phyloP scores from a whole-genome alignment of 2,329 filamentous ascomycete genomes.

The Colletotrichum spaethianum region DNA sequence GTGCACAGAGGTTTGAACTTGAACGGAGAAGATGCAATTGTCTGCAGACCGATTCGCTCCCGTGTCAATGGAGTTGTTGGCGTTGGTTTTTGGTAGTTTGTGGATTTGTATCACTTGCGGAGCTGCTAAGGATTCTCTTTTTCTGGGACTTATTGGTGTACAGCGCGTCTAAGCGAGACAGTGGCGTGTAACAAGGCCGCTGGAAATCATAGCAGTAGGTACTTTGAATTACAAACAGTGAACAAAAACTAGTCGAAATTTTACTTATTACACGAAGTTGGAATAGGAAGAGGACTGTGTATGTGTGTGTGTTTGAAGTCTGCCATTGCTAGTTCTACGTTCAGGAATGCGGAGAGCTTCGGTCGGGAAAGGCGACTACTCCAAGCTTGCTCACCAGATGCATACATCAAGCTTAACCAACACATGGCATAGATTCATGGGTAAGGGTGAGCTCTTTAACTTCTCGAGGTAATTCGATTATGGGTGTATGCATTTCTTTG shows the following conservation, averaged over 20 bases:
- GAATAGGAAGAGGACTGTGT: not conserved
- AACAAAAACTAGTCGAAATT: too few relatives aligned
- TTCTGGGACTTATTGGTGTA: not conserved
- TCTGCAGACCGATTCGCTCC: not conserved
- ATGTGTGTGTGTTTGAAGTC: not conserved
- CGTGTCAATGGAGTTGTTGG: not conserved
- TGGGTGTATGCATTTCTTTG: not conserved
- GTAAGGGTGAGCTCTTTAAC: not conserved
- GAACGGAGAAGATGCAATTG: not conserved
- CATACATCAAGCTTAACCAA: too few relatives aligned
- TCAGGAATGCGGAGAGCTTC: too few relatives aligned
- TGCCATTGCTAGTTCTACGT: too few relatives aligned
- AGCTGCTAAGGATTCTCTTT: not conserved
- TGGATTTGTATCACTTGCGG: not conserved
- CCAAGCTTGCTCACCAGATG: too few relatives aligned
- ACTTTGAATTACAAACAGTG: not conserved
- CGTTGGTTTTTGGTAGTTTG: not conserved
- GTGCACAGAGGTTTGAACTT: not conserved
- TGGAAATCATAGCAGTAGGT: not conserved
- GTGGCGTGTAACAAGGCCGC: not conserved
- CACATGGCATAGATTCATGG: too few relatives aligned
- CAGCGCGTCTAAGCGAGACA: not conserved
- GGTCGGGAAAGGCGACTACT: too few relatives aligned
- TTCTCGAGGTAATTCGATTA: not conserved
- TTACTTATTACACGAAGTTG: too few relatives aligned